Evolutionary conservation across 768 basidiomycete genomes (phyloP).

Genomic region (Leccinum longicurvipes): DNA sequence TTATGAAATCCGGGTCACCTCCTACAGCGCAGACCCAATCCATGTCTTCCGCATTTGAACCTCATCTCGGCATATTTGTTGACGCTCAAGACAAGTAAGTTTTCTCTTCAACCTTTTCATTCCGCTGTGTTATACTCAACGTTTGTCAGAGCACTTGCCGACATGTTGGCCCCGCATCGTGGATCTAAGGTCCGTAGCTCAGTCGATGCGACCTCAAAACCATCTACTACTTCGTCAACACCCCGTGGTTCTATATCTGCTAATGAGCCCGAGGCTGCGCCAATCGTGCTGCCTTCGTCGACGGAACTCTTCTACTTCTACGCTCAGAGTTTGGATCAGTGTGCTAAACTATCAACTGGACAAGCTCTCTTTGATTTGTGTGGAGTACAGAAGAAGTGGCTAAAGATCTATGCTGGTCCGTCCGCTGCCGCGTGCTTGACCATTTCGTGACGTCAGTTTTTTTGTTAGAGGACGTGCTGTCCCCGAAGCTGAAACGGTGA

Average conservation of each 20-base stretch:
- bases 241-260: conserved; percentile 38
- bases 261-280: conserved; percentile 45
- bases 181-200: conserved; percentile 60
- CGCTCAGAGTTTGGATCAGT: conserved; percentile 91
- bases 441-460: neutral
- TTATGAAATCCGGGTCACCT: conserved; percentile 52
- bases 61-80: conserved; percentile 89
- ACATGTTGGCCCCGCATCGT: conserved; percentile 87
- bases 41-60: conserved; percentile 89
- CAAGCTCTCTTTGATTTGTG: conserved; percentile 80
- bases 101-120: neutral
- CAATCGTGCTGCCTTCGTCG: conserved; percentile 84
- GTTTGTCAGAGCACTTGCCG: conserved; percentile 66
- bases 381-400: conserved; percentile 87
- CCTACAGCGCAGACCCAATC: conserved; percentile 54
- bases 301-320: conserved; percentile 98
- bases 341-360: conserved; percentile 84
- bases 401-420: conserved; percentile 87
- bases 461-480: conserved; percentile 80
- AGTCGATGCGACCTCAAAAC: conserved; percentile 48
- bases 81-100: conserved; percentile 95
- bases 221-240: conserved; percentile 26
- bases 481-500: conserved; percentile 70
- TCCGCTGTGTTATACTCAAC: neutral
- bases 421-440: conserved; percentile 5